A percentile compares a stretch with the other conserved stretches of the same genome.
phyloP scores from a whole-genome alignment of 2,329 filamentous ascomycete species.

The Malbranchea cinnamomea region DNA sequence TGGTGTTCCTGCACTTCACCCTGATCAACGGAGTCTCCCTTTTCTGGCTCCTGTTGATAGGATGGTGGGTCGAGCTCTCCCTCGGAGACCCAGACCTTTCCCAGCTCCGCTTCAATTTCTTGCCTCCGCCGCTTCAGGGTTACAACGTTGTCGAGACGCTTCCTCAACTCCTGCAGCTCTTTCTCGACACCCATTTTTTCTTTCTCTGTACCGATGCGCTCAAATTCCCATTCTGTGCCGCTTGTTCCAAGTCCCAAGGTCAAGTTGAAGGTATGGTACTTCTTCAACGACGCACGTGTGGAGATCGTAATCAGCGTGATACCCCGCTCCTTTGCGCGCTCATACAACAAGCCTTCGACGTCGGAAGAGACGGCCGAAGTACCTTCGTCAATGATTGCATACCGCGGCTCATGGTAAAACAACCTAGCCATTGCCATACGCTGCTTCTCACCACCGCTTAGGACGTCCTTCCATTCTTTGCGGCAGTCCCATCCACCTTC shows the following conservation, averaged over 20 bases:
- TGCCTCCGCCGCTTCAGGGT: constrained; percentile 63
- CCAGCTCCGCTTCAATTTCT: constrained; percentile 73
- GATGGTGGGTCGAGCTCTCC: constrained; percentile 24
- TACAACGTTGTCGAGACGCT: constrained; percentile 66
- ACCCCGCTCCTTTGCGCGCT: constrained; percentile 79
- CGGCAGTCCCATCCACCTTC: constrained; percentile 94
- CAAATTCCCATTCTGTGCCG: constrained; percentile 81
- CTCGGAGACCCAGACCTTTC: constrained; percentile 43
- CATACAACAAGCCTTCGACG: constrained; percentile 85
- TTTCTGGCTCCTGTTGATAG: no score
- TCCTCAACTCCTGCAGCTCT: constrained; percentile 71
- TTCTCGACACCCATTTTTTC: constrained; percentile 91
- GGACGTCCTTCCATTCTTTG: constrained; percentile 96
- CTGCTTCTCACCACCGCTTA: constrained; percentile 97
- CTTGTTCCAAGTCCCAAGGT: constrained; percentile 65
- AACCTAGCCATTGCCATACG: constrained; percentile 80
- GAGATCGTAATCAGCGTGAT: constrained; percentile 96
- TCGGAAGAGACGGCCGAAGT: constrained; percentile 89
- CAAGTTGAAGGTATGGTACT: constrained; percentile 87
- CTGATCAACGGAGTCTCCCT: no score
- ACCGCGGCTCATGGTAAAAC: constrained; percentile 86
- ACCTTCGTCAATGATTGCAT: constrained; percentile 89
- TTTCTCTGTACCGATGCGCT: constrained; percentile 80
- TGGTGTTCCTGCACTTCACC: no score
- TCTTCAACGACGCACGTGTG: constrained; percentile 83